Evolutionary conservation across 805 yeast genomes (phyloP).

Genomic region (Maudiozyma bulderi): DNA sequence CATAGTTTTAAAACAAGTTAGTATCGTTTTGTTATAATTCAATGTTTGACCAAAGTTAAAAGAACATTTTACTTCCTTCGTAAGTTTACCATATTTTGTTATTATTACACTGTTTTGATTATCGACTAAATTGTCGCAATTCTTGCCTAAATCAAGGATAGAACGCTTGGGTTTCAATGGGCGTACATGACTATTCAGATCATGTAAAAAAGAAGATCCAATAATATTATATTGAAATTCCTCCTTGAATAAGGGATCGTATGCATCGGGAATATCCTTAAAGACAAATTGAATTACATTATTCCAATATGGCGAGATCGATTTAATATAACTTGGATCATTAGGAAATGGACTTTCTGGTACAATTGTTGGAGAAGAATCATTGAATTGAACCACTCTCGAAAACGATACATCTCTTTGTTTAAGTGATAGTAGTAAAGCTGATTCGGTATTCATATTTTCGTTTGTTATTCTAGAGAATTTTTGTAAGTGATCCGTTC

Average conservation of each 20-base stretch:
- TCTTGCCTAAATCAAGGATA: conserved; percentile 11
- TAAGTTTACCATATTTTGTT: conserved; percentile 18
- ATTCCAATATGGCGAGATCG: not conserved
- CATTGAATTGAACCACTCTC: conserved; percentile 17
- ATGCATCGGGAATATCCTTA: conserved; percentile 6
- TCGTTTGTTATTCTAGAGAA: not conserved
- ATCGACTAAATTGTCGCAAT: conserved; percentile 4
- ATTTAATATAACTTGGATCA: not conserved
- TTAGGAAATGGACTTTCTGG: conserved; percentile 10
- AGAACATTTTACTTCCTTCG: conserved; percentile 1
- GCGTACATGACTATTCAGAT: conserved; percentile 25
- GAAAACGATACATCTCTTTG: conserved; percentile 7
- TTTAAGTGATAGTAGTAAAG: not conserved
- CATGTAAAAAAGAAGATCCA: conserved; percentile 40
- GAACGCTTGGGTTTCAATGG: conserved; percentile 14
- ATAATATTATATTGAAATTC: conserved; percentile 43
- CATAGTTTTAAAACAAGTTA: not conserved
- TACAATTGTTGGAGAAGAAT: conserved; percentile 22
- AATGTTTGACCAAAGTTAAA: conserved; percentile 5
- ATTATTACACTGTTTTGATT: not conserved
- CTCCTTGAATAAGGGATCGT: conserved; percentile 32
- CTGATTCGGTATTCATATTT: not conserved
- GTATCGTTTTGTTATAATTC: conserved; percentile 4
- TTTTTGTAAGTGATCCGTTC: not conserved
- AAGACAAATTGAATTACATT: conserved; percentile 4